A percentile compares a stretch with the other conserved stretches of the same genome.
Conservation (phyloP, 768 basidiomycete species). For the Hypsizygus marmoreus region DNA sequence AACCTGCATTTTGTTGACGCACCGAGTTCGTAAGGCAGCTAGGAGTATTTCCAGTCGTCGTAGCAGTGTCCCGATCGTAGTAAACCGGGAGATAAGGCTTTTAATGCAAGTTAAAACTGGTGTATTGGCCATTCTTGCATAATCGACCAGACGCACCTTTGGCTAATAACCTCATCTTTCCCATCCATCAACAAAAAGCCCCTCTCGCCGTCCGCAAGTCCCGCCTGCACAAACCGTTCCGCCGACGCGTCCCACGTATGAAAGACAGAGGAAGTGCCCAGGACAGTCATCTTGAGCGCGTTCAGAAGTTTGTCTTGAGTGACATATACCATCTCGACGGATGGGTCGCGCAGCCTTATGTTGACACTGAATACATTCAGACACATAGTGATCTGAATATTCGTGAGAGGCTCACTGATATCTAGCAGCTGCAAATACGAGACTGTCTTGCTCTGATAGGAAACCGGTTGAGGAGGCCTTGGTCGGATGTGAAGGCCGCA, state of each 20-base stretch:
- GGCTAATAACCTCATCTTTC: conserved; percentile 55
- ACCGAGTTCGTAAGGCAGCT: conserved; percentile 52
- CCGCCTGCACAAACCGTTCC: conserved; percentile 59
- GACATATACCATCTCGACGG: conserved; percentile 43
- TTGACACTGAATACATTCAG: conserved; percentile 44
- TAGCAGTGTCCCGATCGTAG: conserved; percentile 66
- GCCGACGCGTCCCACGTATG: conserved; percentile 59
- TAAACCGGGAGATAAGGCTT: conserved; percentile 63
- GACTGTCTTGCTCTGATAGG: conserved; percentile 65
- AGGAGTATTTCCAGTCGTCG: conserved; percentile 66
- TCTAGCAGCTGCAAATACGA: conserved; percentile 56
- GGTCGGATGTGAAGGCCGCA: conserved; percentile 35
- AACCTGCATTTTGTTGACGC: conserved; percentile 4
- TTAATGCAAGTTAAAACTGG: not conserved
- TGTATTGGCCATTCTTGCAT: not conserved
- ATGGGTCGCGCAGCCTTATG: conserved; percentile 42
- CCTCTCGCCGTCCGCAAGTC: conserved; percentile 32
- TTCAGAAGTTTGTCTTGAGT: conserved; percentile 48
- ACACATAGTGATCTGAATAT: not conserved
- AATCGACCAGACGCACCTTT: conserved; percentile 53
- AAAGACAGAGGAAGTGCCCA: conserved; percentile 69
- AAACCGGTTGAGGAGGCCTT: conserved; percentile 50
- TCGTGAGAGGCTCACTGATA: conserved; percentile 49
- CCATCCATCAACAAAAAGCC: conserved; percentile 52
- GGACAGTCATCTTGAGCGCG: conserved; percentile 55